These are phyloP conservation scores for Xylariaceae sp. DNA, from an alignment of 2,329 filamentous ascomycete genomes.

Conservation along the genomic window DNA sequence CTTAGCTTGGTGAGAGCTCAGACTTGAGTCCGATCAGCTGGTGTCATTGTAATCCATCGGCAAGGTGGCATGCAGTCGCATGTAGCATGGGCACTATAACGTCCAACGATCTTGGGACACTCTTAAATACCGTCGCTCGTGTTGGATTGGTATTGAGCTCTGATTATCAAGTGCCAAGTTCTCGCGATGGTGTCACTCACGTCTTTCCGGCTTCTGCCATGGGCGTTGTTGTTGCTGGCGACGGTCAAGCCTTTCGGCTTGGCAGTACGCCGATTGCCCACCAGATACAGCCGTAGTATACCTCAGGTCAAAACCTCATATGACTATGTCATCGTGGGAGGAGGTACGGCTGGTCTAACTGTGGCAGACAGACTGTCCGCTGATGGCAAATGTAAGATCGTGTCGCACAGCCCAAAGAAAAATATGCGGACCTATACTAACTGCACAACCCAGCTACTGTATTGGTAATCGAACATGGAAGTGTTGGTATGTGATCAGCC, in stretches of 20 bases:
- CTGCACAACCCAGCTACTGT: slow-evolving; percentile 15
- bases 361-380: slow-evolving; percentile 24
- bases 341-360: slow-evolving; percentile 23
- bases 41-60: background rate
- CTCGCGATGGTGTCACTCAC: background rate
- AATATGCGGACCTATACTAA: background rate
- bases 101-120: too few species aligned
- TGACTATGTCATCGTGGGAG: slow-evolving; percentile 26
- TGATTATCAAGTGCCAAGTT: background rate
- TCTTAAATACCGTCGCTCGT: background rate
- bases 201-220: background rate
- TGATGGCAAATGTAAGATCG: slow-evolving; percentile 21
- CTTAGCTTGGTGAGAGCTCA: background rate
- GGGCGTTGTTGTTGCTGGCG: background rate
- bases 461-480: slow-evolving; percentile 25
- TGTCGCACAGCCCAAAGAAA: background rate
- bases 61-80: background rate
- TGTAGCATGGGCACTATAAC: too few species aligned
- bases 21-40: background rate
- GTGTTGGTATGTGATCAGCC: slow-evolving; percentile 12
- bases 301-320: slow-evolving; percentile 10
- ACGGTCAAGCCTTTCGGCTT: background rate
- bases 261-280: background rate
- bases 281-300: background rate
- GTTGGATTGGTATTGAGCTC: background rate